phyloP scores from a whole-genome alignment of 169 alveolate genomes.

The Sarcocystis neurona region DNA sequence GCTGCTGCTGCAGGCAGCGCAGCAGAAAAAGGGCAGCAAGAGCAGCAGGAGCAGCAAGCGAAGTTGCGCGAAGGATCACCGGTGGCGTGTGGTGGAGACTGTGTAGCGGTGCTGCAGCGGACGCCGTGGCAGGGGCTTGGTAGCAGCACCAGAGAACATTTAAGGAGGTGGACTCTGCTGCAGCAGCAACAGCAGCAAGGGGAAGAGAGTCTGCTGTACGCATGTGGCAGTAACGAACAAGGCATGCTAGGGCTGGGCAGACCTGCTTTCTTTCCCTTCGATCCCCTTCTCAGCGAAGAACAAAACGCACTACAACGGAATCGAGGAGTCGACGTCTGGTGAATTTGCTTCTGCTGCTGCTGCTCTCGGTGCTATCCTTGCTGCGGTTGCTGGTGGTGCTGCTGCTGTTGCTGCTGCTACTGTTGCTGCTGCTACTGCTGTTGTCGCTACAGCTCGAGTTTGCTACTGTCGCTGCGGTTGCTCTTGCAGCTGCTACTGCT shows the following conservation, averaged over 20 bases:
- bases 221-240: conserved; percentile 51
- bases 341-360: background rate
- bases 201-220: background rate
- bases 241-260: conserved; percentile 59
- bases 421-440: background rate
- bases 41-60: background rate
- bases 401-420: background rate
- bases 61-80: background rate
- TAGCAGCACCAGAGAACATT: too few species aligned
- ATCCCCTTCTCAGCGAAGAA: conserved; percentile 47
- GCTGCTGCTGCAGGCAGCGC: too few species aligned
- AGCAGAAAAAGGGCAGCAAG: too few species aligned
- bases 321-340: conserved; percentile 52
- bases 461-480: too few species aligned
- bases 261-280: conserved; percentile 61
- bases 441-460: too few species aligned
- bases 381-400: background rate
- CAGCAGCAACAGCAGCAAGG: too few species aligned
- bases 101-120: conserved; percentile 44
- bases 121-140: too few species aligned
- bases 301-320: conserved; percentile 28
- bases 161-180: too few species aligned
- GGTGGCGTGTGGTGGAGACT: conserved; percentile 8
- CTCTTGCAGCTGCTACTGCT: too few species aligned
- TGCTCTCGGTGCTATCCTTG: too few species aligned